Evolutionary conservation across 768 basidiomycete genomes (phyloP), one percentile per base, ranked within the genome.

Genomic region (Pleurotus giganteus): DNA sequence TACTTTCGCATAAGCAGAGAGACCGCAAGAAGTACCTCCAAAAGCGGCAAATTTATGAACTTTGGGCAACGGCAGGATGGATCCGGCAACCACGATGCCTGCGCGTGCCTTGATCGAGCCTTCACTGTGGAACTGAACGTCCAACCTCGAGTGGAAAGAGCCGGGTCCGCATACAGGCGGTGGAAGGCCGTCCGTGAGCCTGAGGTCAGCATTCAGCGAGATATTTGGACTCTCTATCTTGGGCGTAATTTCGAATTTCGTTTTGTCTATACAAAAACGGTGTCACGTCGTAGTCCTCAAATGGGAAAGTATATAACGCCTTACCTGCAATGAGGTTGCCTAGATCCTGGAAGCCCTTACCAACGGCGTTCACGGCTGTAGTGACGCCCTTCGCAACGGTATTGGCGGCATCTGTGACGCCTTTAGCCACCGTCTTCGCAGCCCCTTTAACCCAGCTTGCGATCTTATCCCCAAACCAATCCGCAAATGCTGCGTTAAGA

Each of bases 1-100:
- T 5, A 15, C 24, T n/a, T n/a, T n/a, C 11, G 47, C 6, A 31
- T 15, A 31, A 15, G 24, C 24, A 9, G n/a, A 8, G 28, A 27
- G n/a, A n/a, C n/a, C n/a, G 4, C 19, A 15, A 11, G 2, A 19
- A 6, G 27, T 47, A 39, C 49, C 49, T 7, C 64, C 63, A 15
- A 65, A 63, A 23, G 71, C 54, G 17, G 60, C 64, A 53, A 71
- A 64, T 9, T 69, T 61, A 15, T 41, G 44, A 19, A 72, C 47
- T 1, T 60, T 57, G 4, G 70, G 71, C 3, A 13, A 1, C 19
- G 76, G 76, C 28, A 72, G 26, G 15, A 61, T 52, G 2, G 44
- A 53, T 31, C 60, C 58, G n/a, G 58, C 70, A 42, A 67, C 46
- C n/a, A 31, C 27, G 2, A 68, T 59, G 11, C 67, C 57, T 1